phyloP scores from a whole-genome alignment of 2,329 filamentous ascomycete genomes.

The Ophiostoma tasmaniense region DNA sequence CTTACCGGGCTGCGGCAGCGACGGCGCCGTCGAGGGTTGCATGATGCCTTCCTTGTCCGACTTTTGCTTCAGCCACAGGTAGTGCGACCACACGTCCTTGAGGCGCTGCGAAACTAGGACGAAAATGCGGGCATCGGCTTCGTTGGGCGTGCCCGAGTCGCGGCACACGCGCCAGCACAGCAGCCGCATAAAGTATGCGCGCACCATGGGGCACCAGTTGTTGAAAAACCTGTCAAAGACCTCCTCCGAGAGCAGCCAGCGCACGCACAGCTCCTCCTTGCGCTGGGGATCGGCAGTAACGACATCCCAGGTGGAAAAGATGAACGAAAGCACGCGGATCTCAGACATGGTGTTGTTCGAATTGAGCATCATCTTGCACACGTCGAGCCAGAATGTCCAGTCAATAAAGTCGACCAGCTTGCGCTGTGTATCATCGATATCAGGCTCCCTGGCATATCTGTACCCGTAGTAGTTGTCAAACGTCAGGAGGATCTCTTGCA shows the following conservation, averaged over 20 bases:
- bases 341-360: conserved; percentile 88
- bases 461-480: conserved; percentile 41
- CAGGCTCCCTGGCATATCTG: conserved; percentile 16
- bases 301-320: conserved; percentile 72
- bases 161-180: conserved; percentile 83
- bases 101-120: conserved; percentile 58
- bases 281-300: conserved; percentile 56
- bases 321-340: conserved; percentile 71
- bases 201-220: conserved; percentile 93
- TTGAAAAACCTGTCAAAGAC: conserved; percentile 78
- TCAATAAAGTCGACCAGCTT: conserved; percentile 46
- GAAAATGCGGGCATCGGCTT: conserved; percentile 61
- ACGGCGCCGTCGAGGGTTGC: conserved; percentile 69
- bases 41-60: conserved; percentile 48
- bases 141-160: conserved; percentile 57
- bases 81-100: conserved; percentile 68
- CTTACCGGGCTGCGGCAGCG: conserved; percentile 74
- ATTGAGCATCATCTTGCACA: conserved; percentile 67
- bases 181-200: conserved; percentile 84
- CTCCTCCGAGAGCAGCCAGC: conserved; percentile 65
- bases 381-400: conserved; percentile 79
- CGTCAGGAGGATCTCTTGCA: conserved; percentile 70
- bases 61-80: conserved; percentile 62
- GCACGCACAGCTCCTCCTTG: conserved; percentile 62
- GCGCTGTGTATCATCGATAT: conserved; percentile 3